Percentiles rank a stretch among this genome's conserved stretches.
These are phyloP conservation scores for Suhomyces maxii DNA, from an alignment of 1,139 yeast species.

Conservation along the genomic window DNA sequence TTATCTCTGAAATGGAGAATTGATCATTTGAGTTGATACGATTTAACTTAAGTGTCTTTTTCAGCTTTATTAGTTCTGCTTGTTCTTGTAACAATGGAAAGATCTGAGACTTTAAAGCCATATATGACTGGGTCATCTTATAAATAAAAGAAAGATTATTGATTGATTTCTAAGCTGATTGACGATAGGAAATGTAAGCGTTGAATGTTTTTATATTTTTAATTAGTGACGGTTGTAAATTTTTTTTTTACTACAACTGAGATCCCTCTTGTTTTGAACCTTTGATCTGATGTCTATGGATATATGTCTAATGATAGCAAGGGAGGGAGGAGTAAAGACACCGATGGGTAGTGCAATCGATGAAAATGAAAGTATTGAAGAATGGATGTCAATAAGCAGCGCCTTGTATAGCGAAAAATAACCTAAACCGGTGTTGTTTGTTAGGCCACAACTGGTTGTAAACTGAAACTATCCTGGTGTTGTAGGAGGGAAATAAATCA, in stretches of 20 bases:
- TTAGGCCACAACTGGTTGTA: background rate
- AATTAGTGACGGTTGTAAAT: no score
- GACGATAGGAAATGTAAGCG: no score
- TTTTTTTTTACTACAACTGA: no score
- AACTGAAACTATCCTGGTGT: background rate
- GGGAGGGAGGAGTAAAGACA: no score
- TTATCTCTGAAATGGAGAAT: conserved; percentile 12
- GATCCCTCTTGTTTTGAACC: no score
- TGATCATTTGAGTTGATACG: conserved; percentile 7
- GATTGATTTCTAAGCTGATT: background rate
- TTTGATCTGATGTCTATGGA: no score
- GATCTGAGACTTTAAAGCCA: conserved; percentile 9
- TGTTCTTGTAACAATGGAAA: conserved; percentile 18
- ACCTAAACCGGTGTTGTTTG: background rate
- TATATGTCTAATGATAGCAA: no score
- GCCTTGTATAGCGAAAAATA: background rate
- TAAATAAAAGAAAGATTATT: background rate
- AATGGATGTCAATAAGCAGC: no score
- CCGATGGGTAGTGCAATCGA: no score
- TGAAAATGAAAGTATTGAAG: no score
- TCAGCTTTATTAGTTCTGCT: conserved; percentile 16
- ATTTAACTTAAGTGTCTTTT: conserved; percentile 17
- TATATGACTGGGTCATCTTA: conserved; percentile 7
- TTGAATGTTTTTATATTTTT: no score
- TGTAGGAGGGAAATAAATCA: background rate